Base-by-base conservation (phyloP, 768 basidiomycete species). In the Auriculariales sp. region DNA sequence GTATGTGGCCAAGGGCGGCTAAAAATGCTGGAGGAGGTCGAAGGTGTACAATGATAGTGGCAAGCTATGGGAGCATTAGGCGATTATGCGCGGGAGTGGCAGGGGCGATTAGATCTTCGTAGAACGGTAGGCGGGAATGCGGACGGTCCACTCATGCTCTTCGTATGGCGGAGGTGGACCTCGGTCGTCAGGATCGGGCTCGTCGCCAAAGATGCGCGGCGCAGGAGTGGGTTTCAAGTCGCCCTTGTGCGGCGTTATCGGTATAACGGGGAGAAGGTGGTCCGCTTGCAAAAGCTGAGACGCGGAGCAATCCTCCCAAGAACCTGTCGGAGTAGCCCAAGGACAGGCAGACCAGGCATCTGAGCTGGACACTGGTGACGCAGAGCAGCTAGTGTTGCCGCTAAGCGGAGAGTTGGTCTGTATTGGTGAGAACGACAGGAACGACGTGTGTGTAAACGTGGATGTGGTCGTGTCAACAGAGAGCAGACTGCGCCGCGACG, bases 61-160 rank as follows among this genome's bases (percentile, higher is more conserved):
- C n/a, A n/a, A n/a, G n/a, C n/a, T n/a, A n/a, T n/a, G n/a, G n/a
- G n/a, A n/a, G n/a, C n/a, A n/a, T n/a, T n/a, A n/a, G n/a, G n/a
- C n/a, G n/a, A n/a, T n/a, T n/a, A n/a, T n/a, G n/a, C n/a, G n/a
- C n/a, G n/a, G n/a, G n/a, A n/a, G n/a, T n/a, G n/a, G n/a, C n/a
- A n/a, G n/a, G n/a, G n/a, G n/a, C n/a, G n/a, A n/a, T n/a, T n/a
- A n/a, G n/a, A n/a, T n/a, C n/a, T n/a, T n/a, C n/a, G n/a, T n/a
- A n/a, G n/a, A n/a, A n/a, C n/a, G n/a, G n/a, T n/a, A n/a, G n/a
- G 19, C 39, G 39, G 39, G 48, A 5, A 53, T 49, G 29, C 52
- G 52, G 15, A 53, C 52, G 12, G 52, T 53, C 52, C 52, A 53
- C 25, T 53, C 49, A 25, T 49, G 49, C 24, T 53, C 47, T 34